Conservation (phyloP, 2,329 filamentous ascomycete genomes). For the Sarocladium strictum region DNA sequence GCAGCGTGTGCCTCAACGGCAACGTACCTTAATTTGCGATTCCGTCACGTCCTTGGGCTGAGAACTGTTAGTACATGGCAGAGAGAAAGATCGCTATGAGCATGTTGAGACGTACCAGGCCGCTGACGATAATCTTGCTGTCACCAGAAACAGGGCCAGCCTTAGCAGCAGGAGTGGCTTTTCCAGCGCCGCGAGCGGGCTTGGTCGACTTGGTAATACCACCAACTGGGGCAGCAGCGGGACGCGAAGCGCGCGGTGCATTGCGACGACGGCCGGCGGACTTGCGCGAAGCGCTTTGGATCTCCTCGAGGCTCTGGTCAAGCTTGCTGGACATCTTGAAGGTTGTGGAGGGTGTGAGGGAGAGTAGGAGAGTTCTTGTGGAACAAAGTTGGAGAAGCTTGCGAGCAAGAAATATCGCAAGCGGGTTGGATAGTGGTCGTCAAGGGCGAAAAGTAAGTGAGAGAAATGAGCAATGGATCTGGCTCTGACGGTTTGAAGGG, state of each 20-base stretch:
- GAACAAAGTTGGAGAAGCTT: neutral
- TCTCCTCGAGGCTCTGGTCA: constrained; percentile 95
- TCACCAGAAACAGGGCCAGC: constrained; percentile 58
- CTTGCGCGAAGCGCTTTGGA: constrained; percentile 71
- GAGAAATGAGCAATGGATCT: neutral
- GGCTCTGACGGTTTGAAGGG: neutral
- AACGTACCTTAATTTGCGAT: constrained; percentile 99
- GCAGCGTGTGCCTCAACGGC: constrained; percentile 66
- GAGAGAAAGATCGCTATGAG: neutral
- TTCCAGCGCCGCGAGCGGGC: constrained; percentile 51
- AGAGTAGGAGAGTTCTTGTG: neutral
- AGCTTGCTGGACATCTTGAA: constrained; percentile 86
- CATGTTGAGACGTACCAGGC: constrained; percentile 72
- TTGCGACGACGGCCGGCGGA: constrained; percentile 47
- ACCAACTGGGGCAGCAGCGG: constrained; percentile 66
- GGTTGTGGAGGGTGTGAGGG: constrained; percentile 5
- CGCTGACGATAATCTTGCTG: constrained; percentile 98
- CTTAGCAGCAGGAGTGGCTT: constrained; percentile 56
- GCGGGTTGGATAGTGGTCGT: neutral
- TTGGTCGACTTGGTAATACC: constrained; percentile 77
- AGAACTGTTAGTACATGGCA: constrained; percentile 36
- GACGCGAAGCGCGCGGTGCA: constrained; percentile 40
- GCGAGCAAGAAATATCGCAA: neutral
- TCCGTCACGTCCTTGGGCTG: constrained; percentile 96
- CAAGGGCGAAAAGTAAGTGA: neutral